phyloP scores from a whole-genome alignment of 305 asterid genomes.

The Withania somnifera region DNA sequence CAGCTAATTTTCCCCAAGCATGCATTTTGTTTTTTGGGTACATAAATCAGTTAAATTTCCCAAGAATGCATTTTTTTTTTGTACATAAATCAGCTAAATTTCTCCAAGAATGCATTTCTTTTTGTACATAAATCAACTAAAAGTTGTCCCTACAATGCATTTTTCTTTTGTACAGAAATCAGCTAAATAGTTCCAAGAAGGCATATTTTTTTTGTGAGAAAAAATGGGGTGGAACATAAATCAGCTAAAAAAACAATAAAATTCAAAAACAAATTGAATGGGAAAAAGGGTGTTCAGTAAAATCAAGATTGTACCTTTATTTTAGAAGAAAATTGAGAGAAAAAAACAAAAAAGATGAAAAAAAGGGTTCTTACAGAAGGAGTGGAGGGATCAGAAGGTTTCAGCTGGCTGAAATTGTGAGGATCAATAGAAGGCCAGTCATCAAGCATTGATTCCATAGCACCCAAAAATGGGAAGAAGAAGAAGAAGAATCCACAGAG shows the following conservation, averaged over 20 bases:
- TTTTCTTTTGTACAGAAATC: no score
- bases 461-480: background rate
- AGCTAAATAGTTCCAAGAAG: background rate
- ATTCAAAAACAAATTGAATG: background rate
- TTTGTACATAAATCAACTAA: background rate
- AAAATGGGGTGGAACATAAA: no score
- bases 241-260: background rate
- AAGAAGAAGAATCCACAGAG: slow-evolving; percentile 4
- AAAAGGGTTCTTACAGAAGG: slow-evolving; percentile 31
- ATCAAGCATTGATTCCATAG: slow-evolving; percentile 47
- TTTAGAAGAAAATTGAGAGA: background rate
- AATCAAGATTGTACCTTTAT: background rate
- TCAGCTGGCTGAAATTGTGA: slow-evolving; percentile 67
- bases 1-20: no score
- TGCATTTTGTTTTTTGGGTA: no score
- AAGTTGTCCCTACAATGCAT: background rate
- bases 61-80: no score
- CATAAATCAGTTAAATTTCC: background rate
- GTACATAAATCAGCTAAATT: background rate
- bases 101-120: background rate
- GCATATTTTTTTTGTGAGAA: background rate
- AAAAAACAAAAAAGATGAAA: background rate
- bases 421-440: slow-evolving; percentile 69
- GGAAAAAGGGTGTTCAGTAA: background rate
- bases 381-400: slow-evolving; percentile 46